phyloP scores from a whole-genome alignment of 2,329 filamentous ascomycete genomes.

The Pezicula rhizophila region DNA sequence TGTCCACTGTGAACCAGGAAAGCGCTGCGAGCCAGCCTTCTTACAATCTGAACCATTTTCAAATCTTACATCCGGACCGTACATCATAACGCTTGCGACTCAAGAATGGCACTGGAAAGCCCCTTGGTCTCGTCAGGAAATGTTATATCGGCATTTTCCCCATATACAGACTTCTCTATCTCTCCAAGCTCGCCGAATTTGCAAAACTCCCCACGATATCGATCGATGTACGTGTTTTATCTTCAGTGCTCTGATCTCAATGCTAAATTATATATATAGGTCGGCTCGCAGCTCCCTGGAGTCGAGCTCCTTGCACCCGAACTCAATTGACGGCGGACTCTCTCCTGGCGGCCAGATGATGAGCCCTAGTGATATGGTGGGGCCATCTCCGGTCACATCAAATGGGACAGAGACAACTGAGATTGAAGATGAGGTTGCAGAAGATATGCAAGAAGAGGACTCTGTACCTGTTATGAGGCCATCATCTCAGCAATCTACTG shows the following conservation, averaged over 20 bases:
- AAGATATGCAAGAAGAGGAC: slow-evolving; percentile 44
- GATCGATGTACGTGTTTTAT: slow-evolving; percentile 41
- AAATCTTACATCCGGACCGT: slow-evolving; percentile 4
- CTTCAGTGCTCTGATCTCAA: background rate
- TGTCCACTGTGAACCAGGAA: slow-evolving; percentile 7
- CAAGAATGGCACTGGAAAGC: slow-evolving; percentile 53
- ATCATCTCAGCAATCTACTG: slow-evolving; percentile 17
- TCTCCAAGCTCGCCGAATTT: slow-evolving; percentile 45
- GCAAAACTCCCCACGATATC: slow-evolving; percentile 38
- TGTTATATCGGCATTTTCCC: slow-evolving; percentile 47
- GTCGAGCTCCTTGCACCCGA: slow-evolving; percentile 45
- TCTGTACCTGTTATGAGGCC: slow-evolving; percentile 31
- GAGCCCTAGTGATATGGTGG: slow-evolving; percentile 64
- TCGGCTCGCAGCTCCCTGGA: slow-evolving; percentile 39
- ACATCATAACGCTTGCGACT: slow-evolving; percentile 11
- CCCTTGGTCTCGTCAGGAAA: slow-evolving; percentile 56
- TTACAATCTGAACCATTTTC: slow-evolving; percentile 5
- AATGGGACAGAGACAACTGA: slow-evolving; percentile 79
- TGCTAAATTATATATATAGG: slow-evolving; percentile 26
- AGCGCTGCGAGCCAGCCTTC: background rate
- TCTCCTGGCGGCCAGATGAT: slow-evolving; percentile 38
- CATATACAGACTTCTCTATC: slow-evolving; percentile 48
- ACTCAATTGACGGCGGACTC: slow-evolving; percentile 32
- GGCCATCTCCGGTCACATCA: slow-evolving; percentile 79
- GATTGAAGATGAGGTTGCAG: slow-evolving; percentile 70